Percentiles rank a stretch among this genome's conserved stretches.
Evolutionary conservation across 768 basidiomycete species (phyloP).

Genomic region (Podaxis sp.): DNA sequence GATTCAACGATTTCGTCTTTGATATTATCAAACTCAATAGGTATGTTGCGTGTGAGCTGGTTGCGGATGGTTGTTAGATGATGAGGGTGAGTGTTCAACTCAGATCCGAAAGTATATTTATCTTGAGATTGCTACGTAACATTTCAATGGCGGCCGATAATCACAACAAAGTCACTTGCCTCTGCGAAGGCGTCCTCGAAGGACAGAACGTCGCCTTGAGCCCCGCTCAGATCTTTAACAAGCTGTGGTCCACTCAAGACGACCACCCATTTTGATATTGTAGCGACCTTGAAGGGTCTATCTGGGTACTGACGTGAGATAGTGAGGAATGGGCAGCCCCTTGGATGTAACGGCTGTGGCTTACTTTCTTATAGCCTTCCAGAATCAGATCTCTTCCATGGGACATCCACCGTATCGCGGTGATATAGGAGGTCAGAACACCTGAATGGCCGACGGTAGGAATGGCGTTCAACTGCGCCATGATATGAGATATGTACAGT

Average conservation of each 20-base stretch:
- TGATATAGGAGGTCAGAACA: slow-evolving; percentile 23
- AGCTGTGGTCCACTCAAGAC: slow-evolving; percentile 19
- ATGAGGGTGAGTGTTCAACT: slow-evolving; percentile 27
- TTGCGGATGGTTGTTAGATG: slow-evolving; percentile 30
- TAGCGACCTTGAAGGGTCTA: slow-evolving; percentile 24
- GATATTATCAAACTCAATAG: slow-evolving; percentile 33
- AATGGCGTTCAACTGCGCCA: background rate
- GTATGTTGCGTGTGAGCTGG: slow-evolving; percentile 36
- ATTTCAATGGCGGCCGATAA: background rate
- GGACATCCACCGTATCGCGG: slow-evolving; percentile 21
- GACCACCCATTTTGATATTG: slow-evolving; percentile 28
- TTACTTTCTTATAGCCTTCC: slow-evolving; percentile 23
- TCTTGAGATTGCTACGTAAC: slow-evolving; percentile 29
- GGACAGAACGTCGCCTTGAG: background rate
- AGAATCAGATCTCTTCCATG: slow-evolving; percentile 22
- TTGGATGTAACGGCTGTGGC: background rate
- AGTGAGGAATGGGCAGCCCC: background rate
- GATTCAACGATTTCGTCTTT: slow-evolving; percentile 42
- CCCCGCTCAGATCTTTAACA: slow-evolving; percentile 1
- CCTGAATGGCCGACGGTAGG: slow-evolving; percentile 17
- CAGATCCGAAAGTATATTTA: slow-evolving; percentile 35
- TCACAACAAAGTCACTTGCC: background rate
- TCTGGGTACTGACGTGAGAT: slow-evolving; percentile 18
- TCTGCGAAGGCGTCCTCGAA: background rate
- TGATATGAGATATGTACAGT: background rate